Evolutionary conservation across 2,329 filamentous ascomycete genomes (phyloP).

Genomic region (Pseudopithomyces maydicus): DNA sequence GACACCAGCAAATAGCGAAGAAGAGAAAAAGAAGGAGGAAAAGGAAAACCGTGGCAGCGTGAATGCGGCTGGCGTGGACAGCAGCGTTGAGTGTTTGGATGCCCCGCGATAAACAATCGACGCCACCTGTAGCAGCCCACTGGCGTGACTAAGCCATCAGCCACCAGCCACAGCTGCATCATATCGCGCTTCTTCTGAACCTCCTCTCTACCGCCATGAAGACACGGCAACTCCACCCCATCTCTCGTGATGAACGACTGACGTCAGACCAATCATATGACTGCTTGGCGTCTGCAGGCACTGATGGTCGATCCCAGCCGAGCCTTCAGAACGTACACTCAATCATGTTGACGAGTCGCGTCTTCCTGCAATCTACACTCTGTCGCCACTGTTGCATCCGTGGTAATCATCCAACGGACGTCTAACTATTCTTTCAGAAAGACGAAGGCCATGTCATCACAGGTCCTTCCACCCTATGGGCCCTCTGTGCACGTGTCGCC

Average conservation of each 20-base stretch:
- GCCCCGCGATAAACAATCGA: constrained; percentile 31
- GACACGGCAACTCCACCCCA: background rate
- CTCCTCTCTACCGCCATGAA: background rate
- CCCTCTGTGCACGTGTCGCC: background rate
- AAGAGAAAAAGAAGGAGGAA: background rate
- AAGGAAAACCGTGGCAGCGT: background rate
- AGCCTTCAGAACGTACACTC: too few relatives aligned
- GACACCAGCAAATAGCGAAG: background rate
- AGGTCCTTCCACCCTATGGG: background rate
- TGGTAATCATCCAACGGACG: too few relatives aligned
- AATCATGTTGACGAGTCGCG: too few relatives aligned
- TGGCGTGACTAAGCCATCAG: constrained; percentile 16
- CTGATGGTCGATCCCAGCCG: too few relatives aligned
- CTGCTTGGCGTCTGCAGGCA: too few relatives aligned
- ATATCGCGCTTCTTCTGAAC: background rate
- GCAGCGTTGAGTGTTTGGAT: background rate
- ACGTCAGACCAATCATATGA: too few relatives aligned
- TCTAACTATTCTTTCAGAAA: background rate
- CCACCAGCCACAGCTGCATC: constrained; percentile 11
- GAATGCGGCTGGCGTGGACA: background rate
- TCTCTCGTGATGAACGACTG: background rate
- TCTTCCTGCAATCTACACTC: too few relatives aligned
- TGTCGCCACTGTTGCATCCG: too few relatives aligned
- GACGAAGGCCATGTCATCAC: background rate
- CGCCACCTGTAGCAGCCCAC: constrained; percentile 5